Evolutionary conservation across 2,329 filamentous ascomycete genomes (phyloP), one percentile per base, ranked within the genome.

Genomic region (Paraphaeosphaeria sporulosa): DNA sequence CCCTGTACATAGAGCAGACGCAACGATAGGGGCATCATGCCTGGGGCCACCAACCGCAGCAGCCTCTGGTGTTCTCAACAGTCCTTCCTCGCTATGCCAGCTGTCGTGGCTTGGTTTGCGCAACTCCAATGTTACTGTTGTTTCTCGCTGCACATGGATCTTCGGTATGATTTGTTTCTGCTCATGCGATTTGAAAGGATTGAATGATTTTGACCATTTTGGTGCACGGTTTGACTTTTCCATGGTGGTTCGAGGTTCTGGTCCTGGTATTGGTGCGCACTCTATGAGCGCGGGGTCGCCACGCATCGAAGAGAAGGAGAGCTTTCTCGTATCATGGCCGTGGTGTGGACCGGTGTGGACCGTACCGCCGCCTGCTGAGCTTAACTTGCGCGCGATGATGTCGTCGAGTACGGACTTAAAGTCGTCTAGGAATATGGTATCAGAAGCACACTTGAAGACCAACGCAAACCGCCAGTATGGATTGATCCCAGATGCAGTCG

Each of bases 351-450:
- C 61, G 32, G 60, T 64, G n/a, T 60, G 64, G 3, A 59, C 61
- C 1, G 60, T 63, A 12, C 64, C 64, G 30, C 63, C 64, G 32
- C 63, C 63, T 2, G 58, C 53, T 1, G 67, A 70, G 48, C 62
- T 72, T 43, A 72, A 70, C 15, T 70, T 71, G 21, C 63, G 62
- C 10, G 68, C 64, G 4, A 75, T 56, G 21, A 76, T 76, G 13
- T 68, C 71, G 56, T 76, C 74, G 12, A 76, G 67, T 2, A 76
- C 66, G 12, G 71, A 73, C 38, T 76, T 76, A 64, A 76, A 76
- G 56, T 76, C 74, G 46, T 76, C 74, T 4, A 76, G 66, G 60
- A 76, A 76, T 38, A 76, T 76, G 2, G 71, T 75, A 23, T 76
- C 74, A 1, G 72, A 74, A 3, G 73, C 73, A 36, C 73, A 76